Conservation (phyloP, 257 asterid genomes). For the Perilla frutescens region DNA sequence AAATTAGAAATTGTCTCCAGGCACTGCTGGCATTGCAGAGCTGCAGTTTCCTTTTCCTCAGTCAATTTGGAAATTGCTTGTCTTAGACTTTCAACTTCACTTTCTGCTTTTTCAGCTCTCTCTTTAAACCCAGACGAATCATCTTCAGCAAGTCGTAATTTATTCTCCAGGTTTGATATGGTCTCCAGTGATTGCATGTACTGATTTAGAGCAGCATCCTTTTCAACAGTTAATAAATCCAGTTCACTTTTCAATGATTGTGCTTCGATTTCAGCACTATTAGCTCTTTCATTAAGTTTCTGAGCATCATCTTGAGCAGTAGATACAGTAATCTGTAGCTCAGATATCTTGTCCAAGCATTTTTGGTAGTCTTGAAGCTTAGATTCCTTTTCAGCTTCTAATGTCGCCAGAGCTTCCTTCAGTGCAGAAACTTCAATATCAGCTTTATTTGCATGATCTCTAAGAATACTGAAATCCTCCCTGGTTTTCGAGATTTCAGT, state of each 20-base stretch:
- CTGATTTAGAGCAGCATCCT: constrained; percentile 77
- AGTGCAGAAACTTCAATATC: constrained; percentile 73
- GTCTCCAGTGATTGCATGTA: constrained; percentile 72
- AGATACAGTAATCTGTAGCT: constrained; percentile 55
- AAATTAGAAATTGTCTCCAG: constrained; percentile 64
- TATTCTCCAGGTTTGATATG: constrained; percentile 81
- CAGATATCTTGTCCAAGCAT: constrained; percentile 68
- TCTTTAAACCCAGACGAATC: constrained; percentile 59
- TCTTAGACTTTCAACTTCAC: constrained; percentile 71
- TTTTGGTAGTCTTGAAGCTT: constrained; percentile 72
- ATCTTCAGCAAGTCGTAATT: constrained; percentile 66
- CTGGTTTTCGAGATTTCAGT: constrained; percentile 62
- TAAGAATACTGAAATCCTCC: constrained; percentile 63
- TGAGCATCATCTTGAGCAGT: constrained; percentile 52
- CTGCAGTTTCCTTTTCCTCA: constrained; percentile 75
- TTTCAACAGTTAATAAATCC: constrained; percentile 58
- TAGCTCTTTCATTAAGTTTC: constrained; percentile 55
- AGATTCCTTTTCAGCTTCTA: constrained; percentile 76
- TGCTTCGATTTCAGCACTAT: constrained; percentile 61
- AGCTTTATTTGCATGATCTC: constrained; percentile 73
- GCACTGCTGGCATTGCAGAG: constrained; percentile 64
- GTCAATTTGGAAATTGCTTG: constrained; percentile 60
- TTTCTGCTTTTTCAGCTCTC: constrained; percentile 82
- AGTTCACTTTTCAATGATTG: constrained; percentile 57
- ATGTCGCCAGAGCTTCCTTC: constrained; percentile 59